These are phyloP conservation scores for Marchantia paleacea DNA, from an alignment of 225 moss, liverwort and hornwort species.

Conservation along the genomic window DNA sequence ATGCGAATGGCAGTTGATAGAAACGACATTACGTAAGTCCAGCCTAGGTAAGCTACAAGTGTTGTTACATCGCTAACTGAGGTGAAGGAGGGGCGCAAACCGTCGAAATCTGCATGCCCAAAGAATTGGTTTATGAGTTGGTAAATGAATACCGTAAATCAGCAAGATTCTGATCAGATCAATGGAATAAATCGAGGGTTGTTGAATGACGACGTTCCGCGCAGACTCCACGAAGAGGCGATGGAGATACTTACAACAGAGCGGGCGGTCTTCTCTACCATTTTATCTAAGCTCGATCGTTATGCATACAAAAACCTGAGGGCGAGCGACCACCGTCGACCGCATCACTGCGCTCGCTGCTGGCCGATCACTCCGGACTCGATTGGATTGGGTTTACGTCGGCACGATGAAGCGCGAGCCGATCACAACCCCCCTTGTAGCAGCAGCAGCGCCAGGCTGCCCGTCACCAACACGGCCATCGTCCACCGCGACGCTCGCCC, in stretches of 20 bases:
- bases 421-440: no score
- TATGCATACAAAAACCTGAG: slow-evolving; percentile 1
- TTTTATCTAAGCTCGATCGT: slow-evolving; percentile 1
- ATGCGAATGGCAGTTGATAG: not conserved
- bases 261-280: not conserved
- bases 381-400: not conserved
- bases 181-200: not conserved
- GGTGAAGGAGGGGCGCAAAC: not conserved
- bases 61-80: slow-evolving; percentile 2
- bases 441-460: no score
- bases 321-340: not conserved
- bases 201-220: not conserved
- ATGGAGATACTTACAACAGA: not conserved
- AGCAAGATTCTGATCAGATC: not conserved
- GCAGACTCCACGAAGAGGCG: not conserved
- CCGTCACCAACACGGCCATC: no score
- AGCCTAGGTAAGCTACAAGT: not conserved
- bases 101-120: slow-evolving; percentile 2
- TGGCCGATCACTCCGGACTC: not conserved
- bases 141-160: not conserved
- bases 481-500: not conserved
- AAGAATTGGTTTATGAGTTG: slow-evolving; percentile 9
- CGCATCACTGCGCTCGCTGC: no score
- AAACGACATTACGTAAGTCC: not conserved
- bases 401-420: not conserved